phyloP scores from a whole-genome alignment of 768 basidiomycete species.

The Collybiopsis luxurians region DNA sequence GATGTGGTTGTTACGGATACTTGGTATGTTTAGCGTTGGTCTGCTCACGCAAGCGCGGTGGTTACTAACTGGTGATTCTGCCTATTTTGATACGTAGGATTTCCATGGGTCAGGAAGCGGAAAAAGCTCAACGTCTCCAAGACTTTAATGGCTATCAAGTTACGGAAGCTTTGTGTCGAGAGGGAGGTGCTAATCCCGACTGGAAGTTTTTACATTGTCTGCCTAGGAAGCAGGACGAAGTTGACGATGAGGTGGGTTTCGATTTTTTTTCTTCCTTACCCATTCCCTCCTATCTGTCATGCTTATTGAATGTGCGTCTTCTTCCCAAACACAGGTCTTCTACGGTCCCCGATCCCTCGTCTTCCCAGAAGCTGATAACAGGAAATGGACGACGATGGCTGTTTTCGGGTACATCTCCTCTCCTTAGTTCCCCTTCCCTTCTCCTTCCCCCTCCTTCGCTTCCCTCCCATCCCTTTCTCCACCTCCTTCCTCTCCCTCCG shows the following conservation, averaged over 20 bases:
- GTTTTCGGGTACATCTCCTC: conserved; percentile 70
- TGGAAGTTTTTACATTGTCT: conserved; percentile 98
- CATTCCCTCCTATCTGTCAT: conserved; percentile 1
- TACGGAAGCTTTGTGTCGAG: conserved; percentile 80
- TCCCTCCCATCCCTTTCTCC: no score
- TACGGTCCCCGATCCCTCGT: conserved; percentile 90
- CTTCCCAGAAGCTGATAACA: conserved; percentile 94
- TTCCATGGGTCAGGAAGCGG: conserved; percentile 98
- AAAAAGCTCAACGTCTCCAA: conserved; percentile 79
- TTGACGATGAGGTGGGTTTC: conserved; percentile 87
- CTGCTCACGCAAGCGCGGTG: neutral
- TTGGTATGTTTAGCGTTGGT: conserved; percentile 74
- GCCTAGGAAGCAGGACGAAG: conserved; percentile 89
- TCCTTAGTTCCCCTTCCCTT: no score
- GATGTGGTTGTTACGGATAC: conserved; percentile 98
- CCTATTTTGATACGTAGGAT: conserved; percentile 56
- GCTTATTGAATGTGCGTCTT: no score
- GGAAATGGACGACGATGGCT: conserved; percentile 97
- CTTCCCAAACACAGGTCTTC: conserved; percentile 77
- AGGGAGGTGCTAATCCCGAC: conserved; percentile 77
- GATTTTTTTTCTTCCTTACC: neutral
- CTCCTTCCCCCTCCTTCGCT: no score
- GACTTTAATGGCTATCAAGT: conserved; percentile 95
- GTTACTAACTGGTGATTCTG: neutral
- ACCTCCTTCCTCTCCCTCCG: no score